Percentiles rank a stretch among this genome's conserved stretches.
These are phyloP conservation scores for Exophiala phaeomuriformis DNA, from an alignment of 2,329 filamentous ascomycete species.

Conservation along the genomic window DNA sequence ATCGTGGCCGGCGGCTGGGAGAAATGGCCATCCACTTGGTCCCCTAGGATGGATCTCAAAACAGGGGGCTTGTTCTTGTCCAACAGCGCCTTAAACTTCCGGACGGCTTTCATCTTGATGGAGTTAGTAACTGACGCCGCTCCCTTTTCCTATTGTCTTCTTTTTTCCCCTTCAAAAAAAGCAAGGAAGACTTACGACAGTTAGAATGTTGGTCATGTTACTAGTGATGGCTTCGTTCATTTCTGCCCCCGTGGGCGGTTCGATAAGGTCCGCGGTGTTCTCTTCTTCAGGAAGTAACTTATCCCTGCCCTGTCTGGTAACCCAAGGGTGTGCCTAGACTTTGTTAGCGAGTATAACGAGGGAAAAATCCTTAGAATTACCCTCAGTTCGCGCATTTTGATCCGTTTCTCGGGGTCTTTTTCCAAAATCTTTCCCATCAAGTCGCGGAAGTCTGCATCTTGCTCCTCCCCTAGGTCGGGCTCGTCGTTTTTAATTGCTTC, in stretches of 20 bases:
- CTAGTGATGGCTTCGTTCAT: conserved; percentile 83
- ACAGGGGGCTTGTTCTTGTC: conserved; percentile 47
- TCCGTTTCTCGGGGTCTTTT: conserved; percentile 76
- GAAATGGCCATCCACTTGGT: conserved; percentile 46
- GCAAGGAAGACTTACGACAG: conserved; percentile 47
- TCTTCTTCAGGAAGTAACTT: conserved; percentile 72
- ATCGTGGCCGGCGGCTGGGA: conserved; percentile 53
- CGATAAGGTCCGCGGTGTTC: conserved; percentile 74
- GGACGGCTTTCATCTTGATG: conserved; percentile 74
- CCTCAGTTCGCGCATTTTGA: conserved; percentile 72
- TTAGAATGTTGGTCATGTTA: conserved; percentile 79
- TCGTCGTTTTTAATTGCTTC: conserved; percentile 73
- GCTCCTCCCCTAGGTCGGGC: conserved; percentile 54
- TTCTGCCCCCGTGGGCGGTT: conserved; percentile 81
- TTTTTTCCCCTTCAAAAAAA: too few species aligned
- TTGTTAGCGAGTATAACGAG: conserved; percentile 10
- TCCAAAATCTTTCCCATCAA: conserved; percentile 68
- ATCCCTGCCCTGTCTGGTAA: conserved; percentile 72
- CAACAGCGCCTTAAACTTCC: conserved; percentile 74
- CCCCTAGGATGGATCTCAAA: conserved; percentile 54
- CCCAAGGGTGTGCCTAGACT: conserved; percentile 78
- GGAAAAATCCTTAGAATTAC: conserved; percentile 48
- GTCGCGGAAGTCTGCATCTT: conserved; percentile 63
- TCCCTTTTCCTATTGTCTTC: too few species aligned
- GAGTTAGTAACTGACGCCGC: conserved; percentile 1